Percentiles rank a stretch among this genome's conserved stretches.
Conservation (phyloP, 176 grass and related monocot species). For the Musa acuminata region DNA sequence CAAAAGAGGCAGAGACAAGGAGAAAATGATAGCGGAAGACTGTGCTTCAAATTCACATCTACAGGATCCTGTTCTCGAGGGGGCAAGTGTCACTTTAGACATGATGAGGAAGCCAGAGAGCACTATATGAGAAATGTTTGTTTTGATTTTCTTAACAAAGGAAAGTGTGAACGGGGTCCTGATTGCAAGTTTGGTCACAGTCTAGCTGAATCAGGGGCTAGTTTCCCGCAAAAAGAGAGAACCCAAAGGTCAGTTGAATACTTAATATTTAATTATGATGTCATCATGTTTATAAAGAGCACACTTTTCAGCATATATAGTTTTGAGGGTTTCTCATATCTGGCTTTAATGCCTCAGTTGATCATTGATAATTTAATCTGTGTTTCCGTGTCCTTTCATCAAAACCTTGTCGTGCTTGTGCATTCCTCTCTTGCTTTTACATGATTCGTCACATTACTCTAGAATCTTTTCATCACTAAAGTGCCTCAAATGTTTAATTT, state of each 20-base stretch:
- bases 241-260: constrained; percentile 42
- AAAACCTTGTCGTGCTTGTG: neutral
- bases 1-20: constrained; percentile 68
- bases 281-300: neutral
- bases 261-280: neutral
- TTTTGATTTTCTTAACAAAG: constrained; percentile 94
- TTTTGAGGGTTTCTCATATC: neutral
- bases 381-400: neutral
- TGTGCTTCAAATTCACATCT: constrained; percentile 86
- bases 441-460: neutral
- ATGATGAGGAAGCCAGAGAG: constrained; percentile 58
- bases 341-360: neutral
- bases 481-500: constrained; percentile 17
- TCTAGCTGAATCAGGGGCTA: constrained; percentile 44
- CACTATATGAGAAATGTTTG: constrained; percentile 71
- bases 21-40: constrained; percentile 22
- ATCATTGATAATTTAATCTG: neutral
- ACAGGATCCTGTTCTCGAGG: constrained; percentile 60
- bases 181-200: constrained; percentile 71
- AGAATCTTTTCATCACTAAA: neutral
- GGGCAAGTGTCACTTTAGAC: constrained; percentile 49
- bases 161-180: constrained; percentile 65
- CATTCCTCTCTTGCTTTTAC: neutral
- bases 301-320: too few species aligned
- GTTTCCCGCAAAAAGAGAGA: constrained; percentile 34